Evolutionary conservation across 2,329 filamentous ascomycete species (phyloP), one percentile per base, ranked within the genome.

Genomic region (Penicillium sp.): DNA sequence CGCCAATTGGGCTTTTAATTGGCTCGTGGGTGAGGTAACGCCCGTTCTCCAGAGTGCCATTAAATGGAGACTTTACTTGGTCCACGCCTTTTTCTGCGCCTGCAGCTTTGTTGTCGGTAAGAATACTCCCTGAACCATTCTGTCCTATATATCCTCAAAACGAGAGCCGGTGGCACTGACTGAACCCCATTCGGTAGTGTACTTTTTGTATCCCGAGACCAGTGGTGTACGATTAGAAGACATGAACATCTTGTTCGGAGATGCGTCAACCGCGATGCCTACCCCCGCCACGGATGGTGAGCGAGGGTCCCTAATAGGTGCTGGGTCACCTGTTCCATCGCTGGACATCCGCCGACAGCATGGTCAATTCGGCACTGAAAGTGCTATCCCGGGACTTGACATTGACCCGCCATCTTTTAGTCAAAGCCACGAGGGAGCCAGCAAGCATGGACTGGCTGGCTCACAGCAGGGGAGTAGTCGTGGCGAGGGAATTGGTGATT

Each of bases 1-100:
- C 13, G 84, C 90, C 20, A 98, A 98, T 63, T 98, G 93, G 93
- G 89, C 91, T 1, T 95, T 93, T 69, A 98, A 98, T 69, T 98
- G 89, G 86, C 74, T 97, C 17, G 93, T 97, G 3, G 93, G 93
- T 53, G 87, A 94, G 67, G 80, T 97, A 75, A 98, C 93, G 0
- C 93, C 93, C 2, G 82, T 97, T 39, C 73, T 97, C 44, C 91
- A 98, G 65, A 87, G 93, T 57, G 81, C 78, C 69, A 97, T 98
- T 57, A 80, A 85, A 57, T 98, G 93, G 93, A 81, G 93, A 21
- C 74, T 97, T 45, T 98, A 98, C 60, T 77, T 98, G 33, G 75
- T 98, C 11, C 93, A 98, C 67, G 93, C 93, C 2, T 96, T 97
- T 67, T 97, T 95, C 72, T 98, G 93, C 64, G 88, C 87, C 37